phyloP scores from a whole-genome alignment of 192 early-diverging fungal genomes.

The Coemansia sp. region DNA sequence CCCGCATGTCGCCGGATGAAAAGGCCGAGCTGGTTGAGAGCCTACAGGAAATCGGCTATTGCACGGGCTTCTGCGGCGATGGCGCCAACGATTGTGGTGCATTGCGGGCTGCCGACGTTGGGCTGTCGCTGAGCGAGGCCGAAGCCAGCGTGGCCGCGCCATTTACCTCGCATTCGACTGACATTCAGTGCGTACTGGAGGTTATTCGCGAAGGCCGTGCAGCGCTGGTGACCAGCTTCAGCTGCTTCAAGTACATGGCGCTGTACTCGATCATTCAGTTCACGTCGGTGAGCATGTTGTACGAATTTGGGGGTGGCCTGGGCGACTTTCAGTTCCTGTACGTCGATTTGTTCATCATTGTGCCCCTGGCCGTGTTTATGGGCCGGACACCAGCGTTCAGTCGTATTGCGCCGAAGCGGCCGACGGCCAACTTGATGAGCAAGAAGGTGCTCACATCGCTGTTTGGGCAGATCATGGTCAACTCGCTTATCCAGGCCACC shows the following conservation, averaged over 20 bases:
- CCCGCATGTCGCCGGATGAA: constrained; percentile 98
- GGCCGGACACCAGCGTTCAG: constrained; percentile 80
- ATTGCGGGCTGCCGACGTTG: constrained; percentile 92
- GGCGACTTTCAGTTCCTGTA: constrained; percentile 96
- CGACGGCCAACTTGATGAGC: constrained; percentile 86
- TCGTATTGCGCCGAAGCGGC: constrained; percentile 69
- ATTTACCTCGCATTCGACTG: constrained; percentile 85
- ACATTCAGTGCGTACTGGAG: constrained; percentile 89
- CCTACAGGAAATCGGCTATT: constrained; percentile 86
- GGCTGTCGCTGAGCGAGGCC: constrained; percentile 92
- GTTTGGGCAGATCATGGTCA: constrained; percentile 83
- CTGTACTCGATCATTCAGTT: constrained; percentile 97
- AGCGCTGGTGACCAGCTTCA: constrained; percentile 94
- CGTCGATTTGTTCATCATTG: constrained; percentile 89
- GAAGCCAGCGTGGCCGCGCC: constrained; percentile 98
- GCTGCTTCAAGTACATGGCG: constrained; percentile 99
- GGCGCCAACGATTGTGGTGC: constrained; percentile 99
- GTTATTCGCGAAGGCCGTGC: constrained; percentile 93
- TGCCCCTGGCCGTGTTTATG: constrained; percentile 86
- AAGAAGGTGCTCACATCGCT: constrained; percentile 87
- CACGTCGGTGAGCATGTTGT: constrained; percentile 87
- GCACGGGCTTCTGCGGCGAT: constrained; percentile 97
- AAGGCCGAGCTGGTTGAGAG: constrained; percentile 91
- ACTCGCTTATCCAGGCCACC: constrained; percentile 72
- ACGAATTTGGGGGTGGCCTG: constrained; percentile 81